Base-by-base conservation (phyloP, 2,329 filamentous ascomycete species). In the Phialophora chinensis region DNA sequence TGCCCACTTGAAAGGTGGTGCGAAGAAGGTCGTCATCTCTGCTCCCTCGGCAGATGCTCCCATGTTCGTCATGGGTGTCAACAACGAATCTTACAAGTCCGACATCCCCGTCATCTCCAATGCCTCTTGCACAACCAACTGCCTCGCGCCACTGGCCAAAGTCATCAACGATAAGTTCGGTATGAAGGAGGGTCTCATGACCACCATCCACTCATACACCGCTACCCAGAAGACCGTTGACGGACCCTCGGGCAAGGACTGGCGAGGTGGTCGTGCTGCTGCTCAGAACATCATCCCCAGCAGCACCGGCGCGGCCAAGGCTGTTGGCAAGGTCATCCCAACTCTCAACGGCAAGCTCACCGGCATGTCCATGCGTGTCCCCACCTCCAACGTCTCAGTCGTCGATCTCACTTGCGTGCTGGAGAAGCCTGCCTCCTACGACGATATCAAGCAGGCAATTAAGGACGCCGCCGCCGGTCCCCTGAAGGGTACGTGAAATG, bases 31-130 rank as follows among this genome's bases (percentile, higher is more conserved):
- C 82, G 84, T 93, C 86, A 93, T 84, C 80, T 83, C 81, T 69
- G 82, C 82, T 72, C 80, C 79, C 63, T 82, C 78, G 66, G 80
- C 80, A 63, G 95, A 99, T 86, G 95, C 95, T 79, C 94, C 94
- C 81, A 99, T 99, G 95, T 99, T 96, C 89, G 95, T 99, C 80
- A 96, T 97, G 90, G 95, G 95, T 81, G 95, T 99, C 86, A 99
- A 98, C 88, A 87, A 98, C 85, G 88, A 93, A 82, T 87, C 83
- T 77, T 98, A 98, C 90, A 94, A 91, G 82, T 89, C 90, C 80
- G 91, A 91, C 81, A 88, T 95, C 82, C 85, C 92, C 77, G 90
- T 99, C 82, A 92, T 98, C 86, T 98, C 95, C 85, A 99, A 99
- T 87, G 95, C 95, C 77, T 98, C 95, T 76, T 98, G 95, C 92